Evolutionary conservation across 148 eudicot species (phyloP), one percentile per base, ranked within the genome.

Genomic region (Persicaria tinctoria): DNA sequence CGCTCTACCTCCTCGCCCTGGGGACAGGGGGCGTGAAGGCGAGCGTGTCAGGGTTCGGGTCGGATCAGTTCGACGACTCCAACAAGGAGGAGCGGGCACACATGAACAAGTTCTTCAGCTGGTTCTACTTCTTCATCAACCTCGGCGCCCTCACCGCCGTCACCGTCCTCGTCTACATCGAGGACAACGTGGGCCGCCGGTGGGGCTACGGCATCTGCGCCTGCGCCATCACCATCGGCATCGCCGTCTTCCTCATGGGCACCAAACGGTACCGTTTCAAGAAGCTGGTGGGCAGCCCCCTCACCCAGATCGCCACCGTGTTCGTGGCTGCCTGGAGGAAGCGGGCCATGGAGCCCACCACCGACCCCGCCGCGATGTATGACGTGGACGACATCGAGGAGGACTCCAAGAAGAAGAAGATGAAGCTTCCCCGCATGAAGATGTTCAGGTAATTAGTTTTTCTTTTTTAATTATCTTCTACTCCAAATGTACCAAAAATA

Each of bases 11-110:
- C 2, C 84, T 83, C 1, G 92, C 92, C 17, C 80, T 89, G 16
- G 92, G 92, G 11, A 89, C 90, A 8, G 92, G 92, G 2, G 92
- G 92, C 7, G 78, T 89, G 0, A 89, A 89, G 44, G 85, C 90
- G 3, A 87, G 92, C 38, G 92, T 87, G 7, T 89, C 92, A 0
- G 90, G 92, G 1, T 85, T 89, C 62, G 90, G 92, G 3, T 80
- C 90, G 4, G 90, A 89, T 66, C 90, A 89, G 38, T 89, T 89
- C 76, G 92, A 89, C 60, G 92, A 89, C 48, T 44, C 84, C 0
- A 80, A 81, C 80, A 76, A 81, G 10, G 78, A 38, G 1, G 90
- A 89, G 70, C 70, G 76, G n/a, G 11, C 8, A 0, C 87, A 79
- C 7, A 86, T 89, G 92, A 73, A 79, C 7, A 80, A 59, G 5